These are phyloP conservation scores for Hyaloscypha finlandica DNA, from an alignment of 495 filamentous ascomycete species.

Conservation along the genomic window DNA sequence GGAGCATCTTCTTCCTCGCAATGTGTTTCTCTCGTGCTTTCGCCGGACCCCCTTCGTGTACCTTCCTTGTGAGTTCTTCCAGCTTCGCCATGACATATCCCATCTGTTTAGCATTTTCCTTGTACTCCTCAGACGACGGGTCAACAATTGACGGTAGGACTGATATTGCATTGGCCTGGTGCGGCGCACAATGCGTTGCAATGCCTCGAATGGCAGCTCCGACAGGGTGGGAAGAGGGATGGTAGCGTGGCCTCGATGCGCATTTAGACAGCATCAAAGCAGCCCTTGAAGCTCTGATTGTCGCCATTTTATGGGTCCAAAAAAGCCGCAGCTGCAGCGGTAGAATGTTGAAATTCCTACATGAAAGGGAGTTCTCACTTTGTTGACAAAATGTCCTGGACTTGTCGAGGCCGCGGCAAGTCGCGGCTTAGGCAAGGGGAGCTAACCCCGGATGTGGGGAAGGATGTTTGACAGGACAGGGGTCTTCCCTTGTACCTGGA, in stretches of 20 bases:
- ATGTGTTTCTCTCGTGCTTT: conserved; percentile 92
- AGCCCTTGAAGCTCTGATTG: conserved; percentile 24
- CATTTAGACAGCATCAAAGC: conserved; percentile 20
- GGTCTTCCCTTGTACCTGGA: conserved; percentile 4
- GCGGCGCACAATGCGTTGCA: conserved; percentile 64
- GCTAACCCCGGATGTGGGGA: conserved; percentile 9
- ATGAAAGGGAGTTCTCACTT: conserved; percentile 13
- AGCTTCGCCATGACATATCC: conserved; percentile 65
- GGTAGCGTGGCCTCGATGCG: conserved; percentile 10
- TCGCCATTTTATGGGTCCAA: conserved; percentile 23
- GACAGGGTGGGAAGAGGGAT: conserved; percentile 1
- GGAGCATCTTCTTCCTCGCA: conserved; percentile 88
- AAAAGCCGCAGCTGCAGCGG: conserved; percentile 20
- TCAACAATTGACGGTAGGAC: conserved; percentile 76
- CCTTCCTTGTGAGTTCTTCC: conserved; percentile 66
- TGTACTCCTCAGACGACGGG: conserved; percentile 72
- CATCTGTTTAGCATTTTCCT: conserved; percentile 82
- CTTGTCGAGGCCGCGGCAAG: conserved; percentile 7
- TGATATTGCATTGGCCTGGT: conserved; percentile 77
- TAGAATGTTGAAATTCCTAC: conserved; percentile 15
- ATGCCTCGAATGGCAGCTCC: conserved; percentile 36
- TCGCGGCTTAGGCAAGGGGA: conserved; percentile 19
- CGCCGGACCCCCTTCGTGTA: conserved; percentile 73
- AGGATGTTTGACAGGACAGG: conserved; percentile 5
- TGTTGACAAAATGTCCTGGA: conserved; percentile 1